phyloP scores from a whole-genome alignment of 1,139 yeast species.

The Candida mesenterica region DNA sequence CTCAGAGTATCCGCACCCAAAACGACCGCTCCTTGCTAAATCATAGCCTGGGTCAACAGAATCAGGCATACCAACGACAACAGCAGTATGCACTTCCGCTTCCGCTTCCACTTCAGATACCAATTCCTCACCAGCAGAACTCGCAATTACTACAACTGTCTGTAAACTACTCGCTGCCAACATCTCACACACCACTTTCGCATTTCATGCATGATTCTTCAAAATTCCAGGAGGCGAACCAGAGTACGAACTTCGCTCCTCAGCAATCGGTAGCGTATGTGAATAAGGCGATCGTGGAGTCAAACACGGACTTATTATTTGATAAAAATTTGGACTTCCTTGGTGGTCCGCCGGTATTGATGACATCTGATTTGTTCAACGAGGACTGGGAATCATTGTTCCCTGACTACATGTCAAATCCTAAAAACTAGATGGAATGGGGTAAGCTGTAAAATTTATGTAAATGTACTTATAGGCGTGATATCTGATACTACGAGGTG shows the following conservation, averaged over 20 bases:
- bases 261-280: conserved; percentile 2
- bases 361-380: conserved; percentile 51
- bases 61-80: too few relatives aligned
- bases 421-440: conserved; percentile 8
- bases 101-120: not conserved
- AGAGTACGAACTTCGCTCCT: too few relatives aligned
- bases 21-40: too few relatives aligned
- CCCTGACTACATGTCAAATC: conserved; percentile 35
- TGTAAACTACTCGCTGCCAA: not conserved
- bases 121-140: not conserved
- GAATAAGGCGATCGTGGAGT: conserved; percentile 17
- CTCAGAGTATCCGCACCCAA: too few relatives aligned
- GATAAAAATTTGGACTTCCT: conserved; percentile 39
- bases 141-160: not conserved
- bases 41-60: too few relatives aligned
- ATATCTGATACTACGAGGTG: too few relatives aligned
- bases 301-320: conserved; percentile 22
- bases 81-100: not conserved
- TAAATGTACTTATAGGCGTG: too few relatives aligned
- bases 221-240: too few relatives aligned
- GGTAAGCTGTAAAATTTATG: too few relatives aligned
- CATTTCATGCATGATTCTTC: too few relatives aligned
- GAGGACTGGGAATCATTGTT: conserved; percentile 53
- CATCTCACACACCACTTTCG: too few relatives aligned
- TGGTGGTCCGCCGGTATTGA: conserved; percentile 54